Base-by-base conservation (phyloP, 495 filamentous ascomycete species). In the Trypethelium eluteriae region DNA sequence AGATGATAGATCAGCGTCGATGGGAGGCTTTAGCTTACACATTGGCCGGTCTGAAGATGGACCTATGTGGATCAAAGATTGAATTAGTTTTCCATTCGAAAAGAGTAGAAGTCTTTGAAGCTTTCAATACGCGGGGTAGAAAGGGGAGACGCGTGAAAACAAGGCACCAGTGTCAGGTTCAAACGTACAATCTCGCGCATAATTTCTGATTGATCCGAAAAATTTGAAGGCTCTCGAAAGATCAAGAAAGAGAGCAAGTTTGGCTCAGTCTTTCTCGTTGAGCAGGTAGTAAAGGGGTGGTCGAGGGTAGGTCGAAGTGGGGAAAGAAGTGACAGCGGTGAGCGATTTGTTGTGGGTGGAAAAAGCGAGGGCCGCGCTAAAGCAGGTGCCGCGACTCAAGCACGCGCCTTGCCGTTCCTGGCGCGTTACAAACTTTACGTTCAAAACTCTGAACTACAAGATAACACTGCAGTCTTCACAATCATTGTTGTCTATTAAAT, bases 11-110 rank as follows among this genome's bases (percentile, higher is more conserved):
- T 65, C 2, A 10, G 14, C 1, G 10, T 35, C 34, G 18, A 16
- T 34, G 35, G n/a, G 10, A 7, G 32, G 14, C 34, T n/a, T 25
- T 38, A 38, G 83, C 91, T 82, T 86, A 92, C 91, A 82, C 91
- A 96, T 87, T 98, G 94, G 81, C 95, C 94, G 82, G 94, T 98
- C 82, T 99, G 95, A 74, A 98, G 92, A 81, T 90, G 88, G 79
- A 99, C 93, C 93, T 97, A 76, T 81, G 72, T 46, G 70, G 74
- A 75, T 70, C 72, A 76, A 68, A 72, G 61, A 38, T 70, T 69
- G 25, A 25, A 71, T 78, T 74, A 79, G 78, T 72, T 70, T 61
- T 69, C 70, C 10, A 59, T 35, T 35, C 25, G 5, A 35, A 7
- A 36, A n/a, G 5, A 32, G 7, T 10, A 59, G 10, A 11, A 35